phyloP scores from a whole-genome alignment of 345 rosid species.

The Camelina hispida region DNA sequence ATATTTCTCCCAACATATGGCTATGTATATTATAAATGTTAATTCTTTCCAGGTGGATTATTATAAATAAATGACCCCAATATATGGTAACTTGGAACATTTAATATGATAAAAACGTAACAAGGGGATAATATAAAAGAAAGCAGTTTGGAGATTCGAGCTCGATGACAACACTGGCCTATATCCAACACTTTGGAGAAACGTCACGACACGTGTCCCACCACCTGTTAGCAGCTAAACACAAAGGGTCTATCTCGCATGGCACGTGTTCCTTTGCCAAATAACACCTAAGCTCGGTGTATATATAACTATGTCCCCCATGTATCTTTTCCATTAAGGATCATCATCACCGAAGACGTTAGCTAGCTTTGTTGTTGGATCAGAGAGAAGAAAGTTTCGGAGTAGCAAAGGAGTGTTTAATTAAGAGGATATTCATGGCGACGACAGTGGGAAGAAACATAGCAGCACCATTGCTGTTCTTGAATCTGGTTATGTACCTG shows the following conservation, averaged over 20 bases:
- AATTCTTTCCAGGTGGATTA: conserved; percentile 28
- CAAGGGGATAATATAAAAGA: conserved; percentile 27
- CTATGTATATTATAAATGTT: neutral
- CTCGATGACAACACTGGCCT: conserved; percentile 37
- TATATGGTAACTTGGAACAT: conserved; percentile 26
- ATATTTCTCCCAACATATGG: neutral
- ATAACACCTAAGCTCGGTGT: conserved; percentile 20
- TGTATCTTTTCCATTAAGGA: neutral
- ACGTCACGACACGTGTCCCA: conserved; percentile 48
- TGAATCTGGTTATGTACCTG: conserved; percentile 76
- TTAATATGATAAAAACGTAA: conserved; percentile 21
- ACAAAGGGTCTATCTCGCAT: conserved; percentile 4
- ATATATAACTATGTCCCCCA: conserved; percentile 24
- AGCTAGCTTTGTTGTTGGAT: conserved; percentile 6
- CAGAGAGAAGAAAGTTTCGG: neutral
- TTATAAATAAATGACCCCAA: conserved; percentile 21
- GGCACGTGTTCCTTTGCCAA: conserved; percentile 39
- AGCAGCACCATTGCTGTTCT: conserved; percentile 89
- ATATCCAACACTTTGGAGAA: conserved; percentile 38
- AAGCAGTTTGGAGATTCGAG: conserved; percentile 40
- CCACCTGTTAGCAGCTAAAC: conserved; percentile 55
- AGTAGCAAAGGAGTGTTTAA: conserved; percentile 18
- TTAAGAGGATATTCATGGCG: conserved; percentile 48
- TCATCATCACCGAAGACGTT: conserved; percentile 31
- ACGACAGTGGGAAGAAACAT: conserved; percentile 76